Evolutionary conservation across 2,329 filamentous ascomycete species (phyloP).

Genomic region (Endocalyx cinctus): DNA sequence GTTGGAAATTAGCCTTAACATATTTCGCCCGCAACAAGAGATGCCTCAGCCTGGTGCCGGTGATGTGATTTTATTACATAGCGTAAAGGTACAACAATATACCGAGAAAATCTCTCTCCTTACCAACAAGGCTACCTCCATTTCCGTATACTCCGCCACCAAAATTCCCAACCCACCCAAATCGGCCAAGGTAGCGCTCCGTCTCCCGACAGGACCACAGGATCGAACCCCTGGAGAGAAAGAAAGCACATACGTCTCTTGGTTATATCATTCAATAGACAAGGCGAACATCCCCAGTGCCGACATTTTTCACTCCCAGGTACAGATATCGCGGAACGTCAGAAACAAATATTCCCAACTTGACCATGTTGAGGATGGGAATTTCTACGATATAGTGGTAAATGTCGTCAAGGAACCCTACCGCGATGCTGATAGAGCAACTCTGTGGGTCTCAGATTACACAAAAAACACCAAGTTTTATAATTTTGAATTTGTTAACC

Average conservation of each 20-base stretch:
- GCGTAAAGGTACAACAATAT: conserved; percentile 44
- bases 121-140: conserved; percentile 34
- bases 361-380: conserved; percentile 51
- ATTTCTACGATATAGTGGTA: conserved; percentile 66
- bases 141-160: conserved; percentile 39
- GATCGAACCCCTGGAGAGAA: conserved; percentile 16
- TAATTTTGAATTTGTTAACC: conserved; percentile 35
- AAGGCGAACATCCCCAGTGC: conserved; percentile 38
- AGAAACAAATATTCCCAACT: conserved; percentile 61
- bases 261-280: conserved; percentile 40
- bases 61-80: conserved; percentile 62
- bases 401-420: conserved; percentile 58
- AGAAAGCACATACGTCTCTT: conserved; percentile 42
- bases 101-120: conserved; percentile 37
- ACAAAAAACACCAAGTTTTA: conserved; percentile 65
- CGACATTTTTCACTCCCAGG: conserved; percentile 37
- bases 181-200: conserved; percentile 31
- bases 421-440: conserved; percentile 40
- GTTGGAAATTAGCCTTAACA: conserved; percentile 44
- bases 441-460: conserved; percentile 78
- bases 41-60: conserved; percentile 46
- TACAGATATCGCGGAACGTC: conserved; percentile 35
- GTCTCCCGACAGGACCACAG: conserved; percentile 6
- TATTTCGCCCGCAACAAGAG: conserved; percentile 51
- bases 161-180: conserved; percentile 36